A percentile compares a stretch with the other conserved stretches of the same genome.
These are phyloP conservation scores for Helicostylum pulchrum DNA, from an alignment of 192 early-diverging fungal genomes.

Conservation along the genomic window DNA sequence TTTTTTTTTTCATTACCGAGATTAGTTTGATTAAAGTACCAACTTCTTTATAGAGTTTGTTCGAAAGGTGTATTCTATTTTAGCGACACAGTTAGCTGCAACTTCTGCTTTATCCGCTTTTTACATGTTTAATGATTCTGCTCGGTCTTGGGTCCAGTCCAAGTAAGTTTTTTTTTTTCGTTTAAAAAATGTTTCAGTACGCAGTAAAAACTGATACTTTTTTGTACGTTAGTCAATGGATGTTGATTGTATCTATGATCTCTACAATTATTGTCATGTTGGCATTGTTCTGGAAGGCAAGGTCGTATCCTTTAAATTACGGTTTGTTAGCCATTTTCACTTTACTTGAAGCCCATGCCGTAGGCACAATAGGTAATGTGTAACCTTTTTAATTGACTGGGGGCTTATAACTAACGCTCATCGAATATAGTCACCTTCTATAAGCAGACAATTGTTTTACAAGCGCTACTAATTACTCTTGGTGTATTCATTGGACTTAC, in stretches of 20 bases:
- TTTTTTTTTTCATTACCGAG: not conserved
- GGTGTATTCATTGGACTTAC: constrained; percentile 71
- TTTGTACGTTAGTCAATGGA: constrained; percentile 46
- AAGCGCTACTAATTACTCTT: constrained; percentile 71
- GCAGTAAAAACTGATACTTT: too few species aligned
- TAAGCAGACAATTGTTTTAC: constrained; percentile 60
- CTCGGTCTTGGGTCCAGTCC: constrained; percentile 50
- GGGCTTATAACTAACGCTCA: constrained; percentile 1
- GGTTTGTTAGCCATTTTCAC: constrained; percentile 63
- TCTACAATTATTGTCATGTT: constrained; percentile 47
- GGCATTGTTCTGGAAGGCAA: constrained; percentile 54
- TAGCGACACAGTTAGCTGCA: constrained; percentile 58
- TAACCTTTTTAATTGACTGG: not conserved
- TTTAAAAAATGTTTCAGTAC: not conserved
- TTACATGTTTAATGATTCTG: constrained; percentile 53
- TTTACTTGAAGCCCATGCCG: constrained; percentile 41
- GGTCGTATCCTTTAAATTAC: constrained; percentile 62
- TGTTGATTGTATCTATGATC: constrained; percentile 51
- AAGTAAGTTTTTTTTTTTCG: constrained; percentile 35
- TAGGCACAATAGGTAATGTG: constrained; percentile 39
- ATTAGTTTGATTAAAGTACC: not conserved
- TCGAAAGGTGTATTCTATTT: constrained; percentile 71
- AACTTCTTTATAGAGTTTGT: constrained; percentile 48
- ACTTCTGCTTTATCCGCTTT: constrained; percentile 54
- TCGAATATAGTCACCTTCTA: constrained; percentile 58